These are phyloP conservation scores for Paecilomyces formosus DNA, from an alignment of 2,329 filamentous ascomycete species.

Conservation along the genomic window DNA sequence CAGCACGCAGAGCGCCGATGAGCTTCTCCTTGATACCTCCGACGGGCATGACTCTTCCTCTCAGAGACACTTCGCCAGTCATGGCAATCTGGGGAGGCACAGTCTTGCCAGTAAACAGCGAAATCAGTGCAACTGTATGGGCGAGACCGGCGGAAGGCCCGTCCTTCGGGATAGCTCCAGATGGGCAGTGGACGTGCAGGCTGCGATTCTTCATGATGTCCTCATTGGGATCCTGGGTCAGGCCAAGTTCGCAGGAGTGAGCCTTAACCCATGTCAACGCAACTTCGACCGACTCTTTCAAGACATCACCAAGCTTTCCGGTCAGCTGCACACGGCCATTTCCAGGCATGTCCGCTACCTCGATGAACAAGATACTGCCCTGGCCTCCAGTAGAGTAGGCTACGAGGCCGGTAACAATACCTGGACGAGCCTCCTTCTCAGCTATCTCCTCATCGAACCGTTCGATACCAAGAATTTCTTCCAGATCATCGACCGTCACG, in stretches of 20 bases:
- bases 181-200: constrained; percentile 93
- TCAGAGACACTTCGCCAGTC: constrained; percentile 74
- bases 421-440: constrained; percentile 72
- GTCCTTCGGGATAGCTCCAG: constrained; percentile 91
- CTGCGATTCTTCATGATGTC: constrained; percentile 95
- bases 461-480: constrained; percentile 85
- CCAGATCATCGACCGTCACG: constrained; percentile 72
- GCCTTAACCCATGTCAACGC: constrained; percentile 96
- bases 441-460: constrained; percentile 94
- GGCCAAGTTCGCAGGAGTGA: constrained; percentile 82
- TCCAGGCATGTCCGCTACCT: constrained; percentile 95
- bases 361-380: constrained; percentile 95
- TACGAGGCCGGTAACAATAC: constrained; percentile 91
- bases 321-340: constrained; percentile 88
- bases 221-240: constrained; percentile 70
- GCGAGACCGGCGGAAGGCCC: constrained; percentile 77
- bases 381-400: constrained; percentile 90
- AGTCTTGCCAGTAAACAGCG: constrained; percentile 74
- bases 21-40: constrained; percentile 98
- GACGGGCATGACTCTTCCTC: constrained; percentile 85
- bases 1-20: constrained; percentile 85
- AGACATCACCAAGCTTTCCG: constrained; percentile 89
- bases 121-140: constrained; percentile 88
- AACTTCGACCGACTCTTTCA: constrained; percentile 96
- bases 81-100: constrained; percentile 92